A percentile compares a stretch with the other conserved stretches of the same genome.
Conservation (phyloP, 331 rosid genomes). For the Spiraea crenata region DNA sequence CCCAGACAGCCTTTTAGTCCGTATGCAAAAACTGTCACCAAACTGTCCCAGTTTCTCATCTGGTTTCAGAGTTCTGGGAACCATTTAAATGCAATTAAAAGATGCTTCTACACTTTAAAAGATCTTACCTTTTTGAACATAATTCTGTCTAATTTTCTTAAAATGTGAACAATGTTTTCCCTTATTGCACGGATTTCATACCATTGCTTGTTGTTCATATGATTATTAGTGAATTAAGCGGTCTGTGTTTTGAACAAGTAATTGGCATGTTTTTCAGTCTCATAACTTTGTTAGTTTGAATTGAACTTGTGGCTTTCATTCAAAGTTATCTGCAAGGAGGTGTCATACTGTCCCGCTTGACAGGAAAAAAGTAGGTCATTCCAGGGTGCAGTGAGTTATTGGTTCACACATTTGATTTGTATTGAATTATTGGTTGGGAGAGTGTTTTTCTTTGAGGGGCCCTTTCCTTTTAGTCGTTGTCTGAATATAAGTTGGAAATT, state of each 20-base stretch:
- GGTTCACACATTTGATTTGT: background rate
- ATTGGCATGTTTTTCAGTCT: background rate
- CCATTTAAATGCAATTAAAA: background rate
- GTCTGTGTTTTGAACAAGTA: background rate
- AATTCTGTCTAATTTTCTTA: background rate
- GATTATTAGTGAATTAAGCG: background rate
- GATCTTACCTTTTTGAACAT: background rate
- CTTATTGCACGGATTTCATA: background rate
- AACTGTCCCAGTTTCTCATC: conserved; percentile 6
- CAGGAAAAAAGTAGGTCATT: background rate
- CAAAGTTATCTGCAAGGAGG: background rate
- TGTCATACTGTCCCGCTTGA: conserved; percentile 6
- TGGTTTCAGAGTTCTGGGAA: background rate
- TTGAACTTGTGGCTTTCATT: background rate
- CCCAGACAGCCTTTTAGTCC: no score
- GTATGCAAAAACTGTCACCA: background rate
- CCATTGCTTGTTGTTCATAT: background rate
- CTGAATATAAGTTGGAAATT: conserved; percentile 26
- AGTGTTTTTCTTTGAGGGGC: background rate
- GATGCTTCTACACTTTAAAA: background rate
- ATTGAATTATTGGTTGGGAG: conserved; percentile 3
- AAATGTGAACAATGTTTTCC: background rate
- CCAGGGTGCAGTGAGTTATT: background rate
- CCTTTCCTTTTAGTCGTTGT: conserved; percentile 5
- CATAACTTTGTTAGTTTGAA: background rate